phyloP scores from a whole-genome alignment of 257 asterid genomes.

The Salvia hispanica region DNA sequence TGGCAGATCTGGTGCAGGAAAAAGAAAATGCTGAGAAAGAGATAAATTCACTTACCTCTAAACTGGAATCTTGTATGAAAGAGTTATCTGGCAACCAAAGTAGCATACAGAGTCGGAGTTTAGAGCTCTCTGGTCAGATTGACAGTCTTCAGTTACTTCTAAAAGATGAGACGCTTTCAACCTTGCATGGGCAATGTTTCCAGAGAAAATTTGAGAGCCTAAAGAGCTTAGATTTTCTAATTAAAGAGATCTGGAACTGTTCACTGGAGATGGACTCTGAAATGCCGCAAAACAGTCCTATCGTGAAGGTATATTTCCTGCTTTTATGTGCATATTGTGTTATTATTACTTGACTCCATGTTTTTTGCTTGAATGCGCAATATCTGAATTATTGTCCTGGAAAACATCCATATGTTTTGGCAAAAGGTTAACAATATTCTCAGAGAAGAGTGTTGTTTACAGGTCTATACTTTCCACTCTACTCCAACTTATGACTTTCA shows the following conservation, averaged over 20 bases:
- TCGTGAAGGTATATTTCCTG: slow-evolving; percentile 58
- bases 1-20: slow-evolving; percentile 55
- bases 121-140: slow-evolving; percentile 60
- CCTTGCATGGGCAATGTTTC: slow-evolving; percentile 52
- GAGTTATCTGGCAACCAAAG: slow-evolving; percentile 71
- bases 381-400: slow-evolving; percentile 13
- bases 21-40: slow-evolving; percentile 67
- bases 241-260: slow-evolving; percentile 55
- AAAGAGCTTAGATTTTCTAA: slow-evolving; percentile 53
- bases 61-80: slow-evolving; percentile 67
- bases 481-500: slow-evolving; percentile 13
- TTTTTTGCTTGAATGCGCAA: slow-evolving; percentile 19
- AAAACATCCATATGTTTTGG: slow-evolving; percentile 5
- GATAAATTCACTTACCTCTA: slow-evolving; percentile 53
- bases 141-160: slow-evolving; percentile 58
- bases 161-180: slow-evolving; percentile 59
- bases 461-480: background rate
- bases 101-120: slow-evolving; percentile 47
- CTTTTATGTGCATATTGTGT: slow-evolving; percentile 26
- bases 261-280: slow-evolving; percentile 55
- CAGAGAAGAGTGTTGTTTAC: slow-evolving; percentile 1
- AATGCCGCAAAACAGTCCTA: slow-evolving; percentile 43
- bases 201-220: slow-evolving; percentile 61
- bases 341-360: slow-evolving; percentile 11
- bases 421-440: background rate